Evolutionary conservation across 768 basidiomycete genomes (phyloP).

Genomic region (Agaricus blazei): DNA sequence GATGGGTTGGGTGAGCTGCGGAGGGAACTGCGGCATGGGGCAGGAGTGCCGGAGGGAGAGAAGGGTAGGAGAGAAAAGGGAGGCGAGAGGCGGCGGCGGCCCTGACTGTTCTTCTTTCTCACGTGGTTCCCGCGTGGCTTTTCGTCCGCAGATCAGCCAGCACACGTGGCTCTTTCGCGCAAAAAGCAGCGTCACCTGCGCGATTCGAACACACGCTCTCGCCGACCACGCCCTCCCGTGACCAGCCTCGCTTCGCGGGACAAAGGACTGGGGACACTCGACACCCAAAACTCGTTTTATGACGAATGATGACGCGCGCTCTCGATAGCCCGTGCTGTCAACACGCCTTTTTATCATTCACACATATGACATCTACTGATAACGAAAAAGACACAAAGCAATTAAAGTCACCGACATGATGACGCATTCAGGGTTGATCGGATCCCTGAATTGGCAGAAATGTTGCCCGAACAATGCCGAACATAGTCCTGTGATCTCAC

Average conservation of each 20-base stretch:
- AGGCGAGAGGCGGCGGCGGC: constrained; percentile 6
- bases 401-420: too few relatives aligned
- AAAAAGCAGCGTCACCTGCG: constrained; percentile 25
- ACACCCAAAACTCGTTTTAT: too few relatives aligned
- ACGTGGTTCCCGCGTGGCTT: constrained; percentile 42
- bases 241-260: constrained; percentile 3
- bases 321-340: too few relatives aligned
- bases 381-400: too few relatives aligned
- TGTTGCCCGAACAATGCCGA: too few relatives aligned
- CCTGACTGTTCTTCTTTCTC: constrained; percentile 26
- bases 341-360: too few relatives aligned
- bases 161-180: neutral
- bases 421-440: too few relatives aligned
- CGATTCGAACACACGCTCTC: constrained; percentile 30
- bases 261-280: too few relatives aligned
- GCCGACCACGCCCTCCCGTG: constrained; percentile 20
- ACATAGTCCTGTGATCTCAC: too few relatives aligned
- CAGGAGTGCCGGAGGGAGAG: constrained; percentile 2
- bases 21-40: neutral
- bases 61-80: constrained; percentile 10
- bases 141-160: neutral
- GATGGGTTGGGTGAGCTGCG: constrained; percentile 8
- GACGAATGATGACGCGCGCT: too few relatives aligned
- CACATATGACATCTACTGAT: too few relatives aligned
- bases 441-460: too few relatives aligned